Percentiles rank a stretch among this genome's conserved stretches.
phyloP scores from a whole-genome alignment of 306 rosid genomes.

The Dalbergia cultrata region DNA sequence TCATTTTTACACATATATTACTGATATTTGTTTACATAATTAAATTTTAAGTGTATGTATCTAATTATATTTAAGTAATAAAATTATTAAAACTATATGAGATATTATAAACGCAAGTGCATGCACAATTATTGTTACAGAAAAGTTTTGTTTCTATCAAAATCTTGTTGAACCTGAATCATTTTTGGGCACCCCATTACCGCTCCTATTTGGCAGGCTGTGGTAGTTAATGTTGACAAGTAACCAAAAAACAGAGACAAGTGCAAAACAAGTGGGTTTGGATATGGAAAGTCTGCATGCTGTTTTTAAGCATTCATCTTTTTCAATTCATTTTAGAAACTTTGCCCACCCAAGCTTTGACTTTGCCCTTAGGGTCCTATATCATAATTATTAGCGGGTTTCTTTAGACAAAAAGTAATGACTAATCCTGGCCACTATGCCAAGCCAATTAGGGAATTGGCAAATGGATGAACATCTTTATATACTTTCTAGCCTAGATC shows the following conservation, averaged over 20 bases:
- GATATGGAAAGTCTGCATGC: slow-evolving; percentile 29
- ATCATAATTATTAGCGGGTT: slow-evolving; percentile 53
- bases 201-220: slow-evolving; percentile 37
- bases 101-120: not conserved
- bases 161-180: not conserved
- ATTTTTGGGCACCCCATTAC: not conserved
- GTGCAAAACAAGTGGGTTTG: slow-evolving; percentile 13
- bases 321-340: slow-evolving; percentile 25
- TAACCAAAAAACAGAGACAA: slow-evolving; percentile 12
- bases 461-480: slow-evolving; percentile 34
- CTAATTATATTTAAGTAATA: not conserved
- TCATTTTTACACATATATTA: not conserved
- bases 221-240: slow-evolving; percentile 42
- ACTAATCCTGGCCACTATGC: slow-evolving; percentile 50
- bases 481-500: slow-evolving; percentile 16
- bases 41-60: not conserved
- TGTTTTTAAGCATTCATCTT: slow-evolving; percentile 40
- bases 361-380: slow-evolving; percentile 43
- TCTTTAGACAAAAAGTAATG: slow-evolving; percentile 48
- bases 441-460: slow-evolving; percentile 55
- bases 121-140: not conserved
- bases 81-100: not conserved
- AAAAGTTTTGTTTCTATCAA: not conserved
- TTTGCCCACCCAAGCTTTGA: slow-evolving; percentile 53
- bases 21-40: not conserved